These are phyloP conservation scores for Naumovozyma dairenensis DNA, from an alignment of 805 yeast genomes.

Conservation along the genomic window DNA sequence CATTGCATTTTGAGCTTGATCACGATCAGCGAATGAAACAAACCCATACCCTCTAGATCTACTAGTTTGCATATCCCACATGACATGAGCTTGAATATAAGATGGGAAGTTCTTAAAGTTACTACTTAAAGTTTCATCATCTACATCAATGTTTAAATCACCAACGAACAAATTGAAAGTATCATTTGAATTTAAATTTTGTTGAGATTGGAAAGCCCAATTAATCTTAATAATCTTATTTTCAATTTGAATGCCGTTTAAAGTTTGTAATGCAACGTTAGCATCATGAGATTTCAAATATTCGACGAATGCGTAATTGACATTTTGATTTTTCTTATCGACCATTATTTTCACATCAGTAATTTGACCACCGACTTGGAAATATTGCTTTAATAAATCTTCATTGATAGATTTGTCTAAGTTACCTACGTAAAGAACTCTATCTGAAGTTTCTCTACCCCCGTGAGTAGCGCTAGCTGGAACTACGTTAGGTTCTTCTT, in stretches of 20 bases:
- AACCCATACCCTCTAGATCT: constrained; percentile 89
- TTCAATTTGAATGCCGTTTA: constrained; percentile 50
- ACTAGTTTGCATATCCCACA: constrained; percentile 96
- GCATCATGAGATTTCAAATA: constrained; percentile 52
- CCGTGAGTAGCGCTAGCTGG: constrained; percentile 73
- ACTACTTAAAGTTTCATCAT: constrained; percentile 57
- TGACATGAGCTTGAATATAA: constrained; percentile 75
- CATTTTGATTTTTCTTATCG: constrained; percentile 66
- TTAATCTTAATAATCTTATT: constrained; percentile 53
- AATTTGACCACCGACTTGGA: constrained; percentile 52
- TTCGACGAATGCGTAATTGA: constrained; percentile 79
- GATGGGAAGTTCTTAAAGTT: constrained; percentile 51
- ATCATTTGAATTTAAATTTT: constrained; percentile 46
- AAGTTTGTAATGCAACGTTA: constrained; percentile 45
- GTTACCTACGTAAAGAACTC: constrained; percentile 69
- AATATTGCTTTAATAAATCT: constrained; percentile 49
- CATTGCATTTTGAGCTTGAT: constrained; percentile 68
- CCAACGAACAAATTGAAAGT: constrained; percentile 75
- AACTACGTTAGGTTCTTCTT: constrained; percentile 18
- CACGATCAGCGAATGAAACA: constrained; percentile 57
- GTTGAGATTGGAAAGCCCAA: constrained; percentile 80
- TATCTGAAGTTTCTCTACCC: constrained; percentile 69
- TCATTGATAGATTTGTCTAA: constrained; percentile 58
- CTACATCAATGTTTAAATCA: constrained; percentile 71
- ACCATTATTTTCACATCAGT: constrained; percentile 58